Evolutionary conservation across 495 filamentous ascomycete genomes (phyloP), one percentile per base, ranked within the genome.

Genomic region (Elaphomyces granulatus): DNA sequence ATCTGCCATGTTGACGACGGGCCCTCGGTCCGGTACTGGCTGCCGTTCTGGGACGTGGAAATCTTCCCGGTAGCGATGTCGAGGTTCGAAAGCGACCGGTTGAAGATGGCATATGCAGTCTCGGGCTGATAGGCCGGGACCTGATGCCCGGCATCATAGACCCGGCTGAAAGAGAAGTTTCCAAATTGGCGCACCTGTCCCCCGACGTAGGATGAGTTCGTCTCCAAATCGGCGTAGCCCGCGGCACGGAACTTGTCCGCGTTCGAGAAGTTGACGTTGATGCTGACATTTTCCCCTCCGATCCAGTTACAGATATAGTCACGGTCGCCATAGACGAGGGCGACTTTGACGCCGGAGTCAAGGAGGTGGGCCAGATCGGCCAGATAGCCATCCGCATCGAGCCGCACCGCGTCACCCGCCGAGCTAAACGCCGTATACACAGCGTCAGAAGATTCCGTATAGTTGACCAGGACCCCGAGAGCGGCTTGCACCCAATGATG

Each of bases 391-490:
- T 49, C 67, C 12, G 66, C 51, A 32, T 68, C 60, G 4, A 59
- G 58, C 21, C 56, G 59, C 14, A 56, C 57, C 39, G 66, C 65
- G 48, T 64, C 65, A 28, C 58, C 59, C 7, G 72, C 76, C 0
- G 53, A 43, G 0, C 47, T 40, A 45, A 84, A 83, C 3, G 60
- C 74, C 0, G 46, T 18, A 21, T 64, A 66, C 6, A 79, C 74
- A 18, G 57, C 56, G 17, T 50, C 38, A 23, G 54, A 66, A 0
- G 62, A 65, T 35, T 69, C 52, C 12, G 80, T 81, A 58, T 61
- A 85, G 52, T 87, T 87, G 36, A 81, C 56, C 0, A 67, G 68
- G 1, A 74, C 67, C 8, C 81, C 80, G 38, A 87, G 68, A 0
- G 76, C 74, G 0, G 61, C 49, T 43, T 80, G 78, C 4, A 86